Evolutionary conservation across 2,329 filamentous ascomycete genomes (phyloP), one percentile per base, ranked within the genome.

Genomic region (Didymosphaeria variabile): DNA sequence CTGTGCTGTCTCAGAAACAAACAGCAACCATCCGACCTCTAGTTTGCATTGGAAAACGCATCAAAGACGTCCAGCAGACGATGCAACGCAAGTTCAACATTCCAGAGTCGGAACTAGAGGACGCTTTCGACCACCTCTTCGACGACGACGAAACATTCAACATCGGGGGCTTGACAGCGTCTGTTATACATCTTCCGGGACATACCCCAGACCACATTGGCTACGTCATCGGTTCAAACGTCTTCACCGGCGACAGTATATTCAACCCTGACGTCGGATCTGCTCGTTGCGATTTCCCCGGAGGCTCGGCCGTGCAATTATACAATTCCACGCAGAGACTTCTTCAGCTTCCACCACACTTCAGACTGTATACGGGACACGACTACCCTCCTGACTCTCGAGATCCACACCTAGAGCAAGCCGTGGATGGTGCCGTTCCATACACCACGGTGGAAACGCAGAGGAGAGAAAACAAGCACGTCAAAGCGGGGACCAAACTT

Each of bases 151-250:
- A 88, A 60, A 60, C 60, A 0, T 88, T 89, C 62, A 19, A 63
- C 0, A 79, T 90, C 38, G 87, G 87, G 0, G 57, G 70, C 0
- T 31, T 89, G 13, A 67, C 63, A 1, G 83, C 76, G 0, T 76
- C 71, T 2, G 85, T 81, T 0, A 69, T 88, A 0, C 83, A 88
- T 64, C 80, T 90, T 0, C 86, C 87, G 0, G 87, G 87, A 0
- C 86, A 89, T 64, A 88, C 86, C 0, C 85, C 86, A 0, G 87
- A 89, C 63, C 86, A 89, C 57, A 67, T 87, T 17, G 87, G 86
- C 0, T 90, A 89, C 61, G 72, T 76, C 32, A 82, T 89, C 53
- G 85, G 84, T 66, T 61, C 56, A 23, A 73, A 82, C 71, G 55
- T 80, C 57, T 70, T 77, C 67, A 64, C 71, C 21, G 78, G 78